Evolutionary conservation across 352 stramenopile genomes (phyloP).

Genomic region (Pythium angustatum): DNA sequence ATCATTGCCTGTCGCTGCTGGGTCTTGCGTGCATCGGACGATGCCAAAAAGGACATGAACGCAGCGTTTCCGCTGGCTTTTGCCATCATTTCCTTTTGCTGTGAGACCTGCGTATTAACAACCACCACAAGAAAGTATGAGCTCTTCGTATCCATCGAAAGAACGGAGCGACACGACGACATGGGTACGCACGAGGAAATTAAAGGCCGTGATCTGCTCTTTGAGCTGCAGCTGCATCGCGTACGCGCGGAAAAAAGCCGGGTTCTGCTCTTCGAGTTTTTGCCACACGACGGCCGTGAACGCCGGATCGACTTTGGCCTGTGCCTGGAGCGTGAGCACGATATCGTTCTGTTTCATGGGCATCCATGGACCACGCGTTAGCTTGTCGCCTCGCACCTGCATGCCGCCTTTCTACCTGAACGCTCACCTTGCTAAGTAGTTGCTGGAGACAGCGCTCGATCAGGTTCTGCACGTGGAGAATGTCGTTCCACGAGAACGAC

Average conservation of each 20-base stretch:
- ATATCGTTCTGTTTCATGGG: slow-evolving; percentile 73
- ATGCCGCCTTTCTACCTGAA: background rate
- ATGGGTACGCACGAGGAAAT: slow-evolving; percentile 78
- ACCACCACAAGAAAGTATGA: background rate
- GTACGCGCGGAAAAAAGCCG: slow-evolving; percentile 89
- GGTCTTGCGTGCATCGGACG: slow-evolving; percentile 10
- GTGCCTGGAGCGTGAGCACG: slow-evolving; percentile 52
- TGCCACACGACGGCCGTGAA: slow-evolving; percentile 90
- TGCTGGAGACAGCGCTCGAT: slow-evolving; percentile 91
- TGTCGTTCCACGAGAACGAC: slow-evolving; percentile 87
- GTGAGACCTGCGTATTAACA: slow-evolving; percentile 47
- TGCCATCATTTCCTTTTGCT: slow-evolving; percentile 72
- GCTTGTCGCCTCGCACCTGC: background rate
- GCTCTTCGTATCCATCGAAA: too few relatives aligned
- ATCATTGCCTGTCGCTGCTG: slow-evolving; percentile 27
- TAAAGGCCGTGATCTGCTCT: slow-evolving; percentile 91
- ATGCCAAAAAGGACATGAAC: slow-evolving; percentile 26
- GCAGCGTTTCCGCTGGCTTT: slow-evolving; percentile 40
- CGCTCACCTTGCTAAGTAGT: slow-evolving; percentile 84
- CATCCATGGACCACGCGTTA: too few relatives aligned
- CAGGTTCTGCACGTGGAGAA: slow-evolving; percentile 87
- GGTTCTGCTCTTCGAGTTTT: slow-evolving; percentile 92
- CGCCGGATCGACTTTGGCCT: slow-evolving; percentile 81
- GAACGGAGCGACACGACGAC: background rate
- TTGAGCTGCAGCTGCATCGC: slow-evolving; percentile 82